Evolutionary conservation across 805 yeast species (phyloP).

Genomic region (Metschnikowia lachancei): DNA sequence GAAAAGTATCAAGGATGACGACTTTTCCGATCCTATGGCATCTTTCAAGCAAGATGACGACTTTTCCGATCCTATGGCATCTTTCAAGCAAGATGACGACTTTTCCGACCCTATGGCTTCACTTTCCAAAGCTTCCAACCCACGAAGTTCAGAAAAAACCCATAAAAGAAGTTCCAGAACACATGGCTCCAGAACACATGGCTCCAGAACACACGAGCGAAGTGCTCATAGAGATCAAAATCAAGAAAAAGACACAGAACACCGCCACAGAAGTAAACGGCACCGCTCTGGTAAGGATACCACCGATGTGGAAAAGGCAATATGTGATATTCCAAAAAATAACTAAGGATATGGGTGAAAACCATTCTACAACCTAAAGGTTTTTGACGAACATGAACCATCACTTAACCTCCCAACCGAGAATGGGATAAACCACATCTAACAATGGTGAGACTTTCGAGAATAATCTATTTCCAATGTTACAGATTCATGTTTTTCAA

Average conservation of each 20-base stretch:
- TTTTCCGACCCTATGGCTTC: conserved; percentile 35
- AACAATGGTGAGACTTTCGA: too few species aligned
- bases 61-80: conserved; percentile 29
- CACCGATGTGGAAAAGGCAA: too few species aligned
- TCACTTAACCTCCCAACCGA: too few species aligned
- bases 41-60: conserved; percentile 16
- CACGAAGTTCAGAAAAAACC: not conserved
- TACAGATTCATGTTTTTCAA: too few species aligned
- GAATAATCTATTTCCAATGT: too few species aligned
- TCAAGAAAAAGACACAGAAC: not conserved
- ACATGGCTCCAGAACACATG: not conserved
- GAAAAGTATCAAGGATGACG: not conserved
- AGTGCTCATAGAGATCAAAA: too few species aligned
- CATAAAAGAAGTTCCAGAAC: not conserved
- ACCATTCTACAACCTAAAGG: too few species aligned
- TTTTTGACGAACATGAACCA: too few species aligned
- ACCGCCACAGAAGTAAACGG: conserved; percentile 7
- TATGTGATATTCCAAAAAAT: too few species aligned
- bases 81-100: conserved; percentile 16
- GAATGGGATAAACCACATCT: too few species aligned
- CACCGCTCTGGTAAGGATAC: conserved; percentile 2
- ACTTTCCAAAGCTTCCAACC: conserved; percentile 3
- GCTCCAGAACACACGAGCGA: not conserved
- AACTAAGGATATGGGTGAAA: too few species aligned
- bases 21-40: not conserved